These are phyloP conservation scores for Flaveria robusta DNA, from an alignment of 129 eudicot species.

Conservation along the genomic window DNA sequence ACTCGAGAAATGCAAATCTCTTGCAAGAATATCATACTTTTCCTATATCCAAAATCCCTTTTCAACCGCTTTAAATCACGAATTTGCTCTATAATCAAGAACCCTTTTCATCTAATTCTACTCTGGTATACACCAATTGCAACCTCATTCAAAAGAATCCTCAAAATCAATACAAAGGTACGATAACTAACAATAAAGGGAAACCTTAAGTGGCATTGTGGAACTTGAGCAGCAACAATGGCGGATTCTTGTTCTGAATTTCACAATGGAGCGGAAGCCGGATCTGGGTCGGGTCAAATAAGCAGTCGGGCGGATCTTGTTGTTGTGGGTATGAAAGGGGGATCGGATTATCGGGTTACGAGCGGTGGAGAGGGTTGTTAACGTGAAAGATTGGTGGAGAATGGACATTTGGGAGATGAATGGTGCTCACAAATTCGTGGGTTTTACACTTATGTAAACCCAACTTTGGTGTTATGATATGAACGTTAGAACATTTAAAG, in stretches of 20 bases:
- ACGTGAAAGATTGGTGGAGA: slow-evolving; percentile 16
- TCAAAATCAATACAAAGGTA: neutral
- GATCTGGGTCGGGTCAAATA: slow-evolving; percentile 24
- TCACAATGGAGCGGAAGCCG: neutral
- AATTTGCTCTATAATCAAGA: neutral
- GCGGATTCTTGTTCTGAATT: slow-evolving; percentile 29
- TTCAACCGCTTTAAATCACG: slow-evolving; percentile 6
- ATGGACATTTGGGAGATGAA: slow-evolving; percentile 34
- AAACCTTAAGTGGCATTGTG: slow-evolving; percentile 28
- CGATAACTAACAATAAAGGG: slow-evolving; percentile 4
- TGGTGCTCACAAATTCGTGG: slow-evolving; percentile 18
- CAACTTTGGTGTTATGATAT: neutral
- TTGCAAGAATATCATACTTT: no score
- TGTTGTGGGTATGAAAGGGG: slow-evolving; percentile 16
- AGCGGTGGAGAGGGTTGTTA: slow-evolving; percentile 25
- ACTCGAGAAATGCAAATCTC: no score
- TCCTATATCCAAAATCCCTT: no score
- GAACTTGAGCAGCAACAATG: slow-evolving; percentile 27
- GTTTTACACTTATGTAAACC: slow-evolving; percentile 20
- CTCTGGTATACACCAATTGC: neutral
- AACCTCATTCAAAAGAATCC: neutral
- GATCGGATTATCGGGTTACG: slow-evolving; percentile 18
- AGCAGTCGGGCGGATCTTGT: slow-evolving; percentile 13
- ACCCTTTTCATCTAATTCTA: neutral
- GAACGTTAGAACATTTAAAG: neutral